Evolutionary conservation across 2,329 filamentous ascomycete genomes (phyloP).

Genomic region (Dendrostoma leiphaemia): DNA sequence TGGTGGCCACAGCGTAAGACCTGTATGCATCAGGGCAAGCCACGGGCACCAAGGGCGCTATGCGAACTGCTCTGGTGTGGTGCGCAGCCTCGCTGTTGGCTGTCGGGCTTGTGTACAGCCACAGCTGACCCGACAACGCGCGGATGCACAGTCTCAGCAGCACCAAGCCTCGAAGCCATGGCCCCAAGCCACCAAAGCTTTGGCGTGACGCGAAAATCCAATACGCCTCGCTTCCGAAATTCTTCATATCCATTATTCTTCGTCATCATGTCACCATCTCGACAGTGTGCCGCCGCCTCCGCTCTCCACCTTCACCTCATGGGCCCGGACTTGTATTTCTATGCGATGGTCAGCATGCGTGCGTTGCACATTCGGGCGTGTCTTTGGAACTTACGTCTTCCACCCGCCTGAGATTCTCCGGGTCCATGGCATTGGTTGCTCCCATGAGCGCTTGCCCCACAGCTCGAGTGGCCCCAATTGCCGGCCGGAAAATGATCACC

Average conservation of each 20-base stretch:
- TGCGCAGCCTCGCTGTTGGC: no score
- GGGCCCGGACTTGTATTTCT: constrained; percentile 20
- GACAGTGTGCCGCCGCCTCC: neutral
- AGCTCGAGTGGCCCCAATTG: constrained; percentile 85
- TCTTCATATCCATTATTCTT: neutral
- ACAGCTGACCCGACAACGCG: no score
- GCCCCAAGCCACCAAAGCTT: neutral
- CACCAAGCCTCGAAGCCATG: neutral
- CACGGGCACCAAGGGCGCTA: no score
- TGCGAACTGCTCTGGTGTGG: no score
- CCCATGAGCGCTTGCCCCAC: constrained; percentile 88
- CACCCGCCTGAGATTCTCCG: constrained; percentile 73
- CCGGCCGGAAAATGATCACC: constrained; percentile 88
- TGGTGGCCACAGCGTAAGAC: no score
- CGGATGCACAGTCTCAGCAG: no score
- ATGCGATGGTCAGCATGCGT: constrained; percentile 4
- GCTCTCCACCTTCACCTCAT: no score
- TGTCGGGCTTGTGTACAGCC: no score
- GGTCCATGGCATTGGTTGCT: constrained; percentile 88
- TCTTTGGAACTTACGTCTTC: constrained; percentile 94
- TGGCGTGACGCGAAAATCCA: neutral
- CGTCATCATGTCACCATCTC: neutral
- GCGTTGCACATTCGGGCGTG: neutral
- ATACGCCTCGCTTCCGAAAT: neutral
- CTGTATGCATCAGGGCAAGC: neutral